A percentile compares a stretch with the other conserved stretches of the same genome.
phyloP scores from a whole-genome alignment of 2,329 filamentous ascomycete genomes.

The Celoporthe dispersa region DNA sequence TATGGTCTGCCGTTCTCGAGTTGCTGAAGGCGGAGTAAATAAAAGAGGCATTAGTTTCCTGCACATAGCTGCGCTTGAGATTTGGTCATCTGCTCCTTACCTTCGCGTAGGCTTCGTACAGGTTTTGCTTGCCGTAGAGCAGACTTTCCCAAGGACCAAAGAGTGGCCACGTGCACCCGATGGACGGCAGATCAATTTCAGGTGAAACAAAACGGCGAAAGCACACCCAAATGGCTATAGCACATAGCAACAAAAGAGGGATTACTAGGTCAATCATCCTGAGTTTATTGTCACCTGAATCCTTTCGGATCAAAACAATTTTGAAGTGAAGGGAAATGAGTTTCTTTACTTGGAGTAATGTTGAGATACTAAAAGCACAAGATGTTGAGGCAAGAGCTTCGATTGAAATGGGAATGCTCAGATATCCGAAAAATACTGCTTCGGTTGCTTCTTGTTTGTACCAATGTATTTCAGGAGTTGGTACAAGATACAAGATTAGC shows the following conservation, averaged over 20 bases:
- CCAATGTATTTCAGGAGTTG: no score
- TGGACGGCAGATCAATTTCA: neutral
- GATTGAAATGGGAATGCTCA: neutral
- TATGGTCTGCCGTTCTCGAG: neutral
- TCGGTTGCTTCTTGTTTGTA: no score
- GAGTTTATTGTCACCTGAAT: no score
- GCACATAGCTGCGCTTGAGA: no score
- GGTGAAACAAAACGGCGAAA: no score
- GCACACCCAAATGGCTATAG: neutral
- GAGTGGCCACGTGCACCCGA: neutral
- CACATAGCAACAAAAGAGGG: neutral
- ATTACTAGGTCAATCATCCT: neutral
- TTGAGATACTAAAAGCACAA: neutral
- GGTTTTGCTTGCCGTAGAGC: neutral
- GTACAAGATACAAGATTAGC: no score
- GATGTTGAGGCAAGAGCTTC: neutral
- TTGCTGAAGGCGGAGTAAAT: neutral
- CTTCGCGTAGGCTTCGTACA: neutral
- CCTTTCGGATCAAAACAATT: no score
- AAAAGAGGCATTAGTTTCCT: neutral
- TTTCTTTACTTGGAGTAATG: neutral
- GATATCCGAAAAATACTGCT: no score
- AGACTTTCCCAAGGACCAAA: neutral
- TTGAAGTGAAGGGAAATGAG: no score
- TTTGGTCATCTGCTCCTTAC: no score